These are phyloP conservation scores for Hypoxylon cercidicola DNA, from an alignment of 495 filamentous ascomycete species.

Conservation along the genomic window DNA sequence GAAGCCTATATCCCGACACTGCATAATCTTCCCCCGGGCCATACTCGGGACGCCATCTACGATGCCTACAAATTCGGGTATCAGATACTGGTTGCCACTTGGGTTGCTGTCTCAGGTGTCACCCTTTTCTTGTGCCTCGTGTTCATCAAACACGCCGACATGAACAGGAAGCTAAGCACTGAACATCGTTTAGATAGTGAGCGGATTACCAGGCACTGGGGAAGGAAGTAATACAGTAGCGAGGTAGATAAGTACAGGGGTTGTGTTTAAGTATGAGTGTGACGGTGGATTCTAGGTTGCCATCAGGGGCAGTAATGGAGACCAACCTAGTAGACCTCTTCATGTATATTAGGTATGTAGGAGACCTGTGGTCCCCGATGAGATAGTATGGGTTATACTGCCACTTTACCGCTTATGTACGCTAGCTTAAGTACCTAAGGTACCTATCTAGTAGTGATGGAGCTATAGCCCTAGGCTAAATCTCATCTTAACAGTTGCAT, in stretches of 20 bases:
- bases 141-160: constrained; percentile 34
- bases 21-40: constrained; percentile 46
- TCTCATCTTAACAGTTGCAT: too few species aligned
- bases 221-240: neutral
- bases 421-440: too few species aligned
- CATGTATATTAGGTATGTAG: too few species aligned
- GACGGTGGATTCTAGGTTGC: too few species aligned
- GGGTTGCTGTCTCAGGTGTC: constrained; percentile 30
- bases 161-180: constrained; percentile 26
- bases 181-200: constrained; percentile 33
- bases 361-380: too few species aligned
- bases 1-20: constrained; percentile 59
- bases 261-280: too few species aligned
- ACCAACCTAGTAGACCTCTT: too few species aligned
- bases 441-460: too few species aligned
- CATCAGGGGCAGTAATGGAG: too few species aligned
- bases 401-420: too few species aligned
- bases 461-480: too few species aligned
- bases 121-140: constrained; percentile 22
- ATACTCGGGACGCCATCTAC: constrained; percentile 44
- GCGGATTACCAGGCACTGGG: constrained; percentile 7
- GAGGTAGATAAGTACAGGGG: neutral
- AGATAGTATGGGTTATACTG: too few species aligned
- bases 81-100: constrained; percentile 29
- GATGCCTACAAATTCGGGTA: constrained; percentile 51